Evolutionary conservation across 495 filamentous ascomycete species (phyloP), one percentile per base, ranked within the genome.

Genomic region (Staphylotrichum tortipilum): DNA sequence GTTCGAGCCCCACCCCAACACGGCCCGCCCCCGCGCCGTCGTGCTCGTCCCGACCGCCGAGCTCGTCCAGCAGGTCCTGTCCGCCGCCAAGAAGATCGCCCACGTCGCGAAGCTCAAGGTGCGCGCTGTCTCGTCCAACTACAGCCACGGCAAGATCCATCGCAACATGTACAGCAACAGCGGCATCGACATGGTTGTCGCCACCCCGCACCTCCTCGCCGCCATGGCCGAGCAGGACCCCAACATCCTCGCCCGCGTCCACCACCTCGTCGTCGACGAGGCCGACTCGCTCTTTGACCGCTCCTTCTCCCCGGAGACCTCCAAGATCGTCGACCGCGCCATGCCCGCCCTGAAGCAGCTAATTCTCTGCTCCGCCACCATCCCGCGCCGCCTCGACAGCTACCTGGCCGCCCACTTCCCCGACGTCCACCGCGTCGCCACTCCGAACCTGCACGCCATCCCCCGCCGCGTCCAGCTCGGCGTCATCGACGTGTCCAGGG

Each of bases 301-400:
- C 44, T 88, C 86, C 26, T 98, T 98, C 72, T 68, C 82, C 2
- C 84, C 86, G 2, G 82, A 82, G 23, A 96, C 94, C 1, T 83
- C 79, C 12, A 76, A 79, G 40, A 83, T 97, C 50, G 77, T 97
- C 52, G 84, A 90, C 60, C 82, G 85, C 53, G 75, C 78, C 3
- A 73, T 80, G 2, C 84, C 88, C 2, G 88, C 86, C 0, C 74
- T 97, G 8, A 78, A 85, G 51, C 88, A 95, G 60, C 75, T 97
- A n/a, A 78, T 98, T 19, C 80, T 97, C 49, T 97, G 92, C 73
- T 97, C 92, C 3, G 92, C 92, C 51, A 98, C 92, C 11, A 97
- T 98, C 53, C 92, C 92, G 2, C 79, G 81, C 47, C 84, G 85
- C 58, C 77, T 98, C 4, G 91, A 98, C 65, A 80, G 73, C 44